Percentiles rank a stretch among this genome's conserved stretches.
Conservation (phyloP, 2,329 filamentous ascomycete genomes). For the Sordariomycetes sp. region DNA sequence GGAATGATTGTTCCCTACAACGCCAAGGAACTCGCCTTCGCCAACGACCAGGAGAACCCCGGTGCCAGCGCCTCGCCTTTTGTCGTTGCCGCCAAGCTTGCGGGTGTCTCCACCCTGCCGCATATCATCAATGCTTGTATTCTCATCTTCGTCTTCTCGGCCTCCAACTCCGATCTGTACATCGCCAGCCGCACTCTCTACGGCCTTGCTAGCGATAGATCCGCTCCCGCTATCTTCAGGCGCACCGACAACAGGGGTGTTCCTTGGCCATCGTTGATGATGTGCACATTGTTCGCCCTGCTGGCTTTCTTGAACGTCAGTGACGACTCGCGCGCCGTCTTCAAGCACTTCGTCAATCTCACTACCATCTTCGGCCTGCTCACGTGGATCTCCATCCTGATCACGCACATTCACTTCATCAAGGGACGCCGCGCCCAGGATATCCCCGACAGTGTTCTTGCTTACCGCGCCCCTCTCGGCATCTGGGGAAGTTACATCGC, state of each 20-base stretch:
- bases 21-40: constrained; percentile 47
- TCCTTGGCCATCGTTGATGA: constrained; percentile 54
- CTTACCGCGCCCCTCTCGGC: constrained; percentile 65
- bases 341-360: constrained; percentile 59
- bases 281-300: constrained; percentile 53
- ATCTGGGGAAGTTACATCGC: constrained; percentile 58
- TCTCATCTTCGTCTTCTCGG: constrained; percentile 66
- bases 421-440: constrained; percentile 52
- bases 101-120: constrained; percentile 52
- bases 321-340: constrained; percentile 45
- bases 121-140: constrained; percentile 68
- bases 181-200: constrained; percentile 66
- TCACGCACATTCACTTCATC: constrained; percentile 60
- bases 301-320: constrained; percentile 61
- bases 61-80: constrained; percentile 53
- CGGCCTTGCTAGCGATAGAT: constrained; percentile 61
- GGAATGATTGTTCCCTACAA: constrained; percentile 72
- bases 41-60: constrained; percentile 28
- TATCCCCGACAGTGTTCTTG: constrained; percentile 43
- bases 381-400: constrained; percentile 59
- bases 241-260: constrained; percentile 64
- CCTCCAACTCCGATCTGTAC: constrained; percentile 71
- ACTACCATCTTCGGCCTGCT: constrained; percentile 58
- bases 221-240: constrained; percentile 64
- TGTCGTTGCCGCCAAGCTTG: constrained; percentile 60